A percentile compares a stretch with the other conserved stretches of the same genome.
phyloP scores from a whole-genome alignment of 257 asterid genomes.

The Lycium ferocissimum region DNA sequence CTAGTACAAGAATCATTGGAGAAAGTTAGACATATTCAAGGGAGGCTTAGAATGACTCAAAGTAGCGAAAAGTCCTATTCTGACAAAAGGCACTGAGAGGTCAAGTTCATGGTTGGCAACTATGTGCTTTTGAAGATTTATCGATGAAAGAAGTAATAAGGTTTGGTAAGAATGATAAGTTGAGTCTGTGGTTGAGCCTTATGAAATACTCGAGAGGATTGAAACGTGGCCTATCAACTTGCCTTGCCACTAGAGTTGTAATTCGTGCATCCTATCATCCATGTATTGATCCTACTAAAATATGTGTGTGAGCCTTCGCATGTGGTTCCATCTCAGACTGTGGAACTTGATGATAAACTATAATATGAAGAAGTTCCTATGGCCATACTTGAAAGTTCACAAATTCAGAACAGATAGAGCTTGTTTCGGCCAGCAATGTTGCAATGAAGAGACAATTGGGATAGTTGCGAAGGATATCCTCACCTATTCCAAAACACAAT shows the following conservation, averaged over 20 bases:
- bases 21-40: not conserved
- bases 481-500: not conserved
- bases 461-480: not conserved
- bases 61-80: not conserved
- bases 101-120: not conserved
- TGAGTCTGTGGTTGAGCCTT: not conserved
- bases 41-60: not conserved
- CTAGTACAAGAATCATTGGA: not conserved
- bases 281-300: not conserved
- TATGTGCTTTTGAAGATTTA: not conserved
- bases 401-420: conserved; percentile 1
- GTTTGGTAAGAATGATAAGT: conserved; percentile 11
- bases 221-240: conserved; percentile 17
- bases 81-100: conserved; percentile 1
- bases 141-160: conserved; percentile 7
- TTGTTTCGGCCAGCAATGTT: not conserved
- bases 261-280: not conserved
- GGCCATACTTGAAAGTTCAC: conserved; percentile 17
- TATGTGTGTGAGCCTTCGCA: not conserved
- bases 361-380: not conserved
- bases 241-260: not conserved
- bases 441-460: not conserved
- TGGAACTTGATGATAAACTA: conserved; percentile 6
- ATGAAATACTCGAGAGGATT: not conserved
- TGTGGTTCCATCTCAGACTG: not conserved